Evolutionary conservation across 768 basidiomycete genomes (phyloP), one percentile per base, ranked within the genome.

Genomic region (Fistulinella prunicolor): DNA sequence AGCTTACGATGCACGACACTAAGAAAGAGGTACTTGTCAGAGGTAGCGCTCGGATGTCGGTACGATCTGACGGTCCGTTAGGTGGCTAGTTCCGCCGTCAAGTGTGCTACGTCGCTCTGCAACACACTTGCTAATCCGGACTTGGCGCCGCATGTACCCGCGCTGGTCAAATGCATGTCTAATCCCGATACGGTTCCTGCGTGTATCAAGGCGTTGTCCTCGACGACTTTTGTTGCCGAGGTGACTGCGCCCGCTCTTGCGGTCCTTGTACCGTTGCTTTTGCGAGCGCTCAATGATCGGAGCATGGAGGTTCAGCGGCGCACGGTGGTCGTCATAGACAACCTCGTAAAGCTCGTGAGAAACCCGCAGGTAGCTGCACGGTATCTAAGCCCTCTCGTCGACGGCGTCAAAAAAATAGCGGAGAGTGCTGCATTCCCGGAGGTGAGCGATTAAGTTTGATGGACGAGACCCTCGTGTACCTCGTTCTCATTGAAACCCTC

Each of bases 301-400:
- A 93, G 92, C 49, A 96, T 94, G 85, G 94, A 96, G 59, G 90
- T 94, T 17, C 93, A 95, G 64, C 86, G 95, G 47, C 84, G 95
- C 49, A 86, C 91, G 1, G 94, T 96, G 49, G 85, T 97, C 41
- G 92, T 97, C 61, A 82, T 94, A 51, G 93, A 95, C 63, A 97
- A 98, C 70, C 77, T 98, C 46, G 94, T 96, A 70, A 98, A 97
- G 71, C 88, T 98, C 52, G 95, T 98, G 35, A 87, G 95, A 54
- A 83, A 94, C 60, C 87, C 90, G 3, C 83, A 78, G 50, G 82
- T 97, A 32, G 95, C 95, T 42, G 94, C 94, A 4, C 78, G 79
- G 28, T 94, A 97, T 68, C 81, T 94, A 28, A 86, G 86, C 54
- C 77, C 85, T 34, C 82, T 98, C 35, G 86, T 95, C 4, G 87